Conservation (phyloP, 2,329 filamentous ascomycete genomes). For the Exophiala aquamarina region DNA sequence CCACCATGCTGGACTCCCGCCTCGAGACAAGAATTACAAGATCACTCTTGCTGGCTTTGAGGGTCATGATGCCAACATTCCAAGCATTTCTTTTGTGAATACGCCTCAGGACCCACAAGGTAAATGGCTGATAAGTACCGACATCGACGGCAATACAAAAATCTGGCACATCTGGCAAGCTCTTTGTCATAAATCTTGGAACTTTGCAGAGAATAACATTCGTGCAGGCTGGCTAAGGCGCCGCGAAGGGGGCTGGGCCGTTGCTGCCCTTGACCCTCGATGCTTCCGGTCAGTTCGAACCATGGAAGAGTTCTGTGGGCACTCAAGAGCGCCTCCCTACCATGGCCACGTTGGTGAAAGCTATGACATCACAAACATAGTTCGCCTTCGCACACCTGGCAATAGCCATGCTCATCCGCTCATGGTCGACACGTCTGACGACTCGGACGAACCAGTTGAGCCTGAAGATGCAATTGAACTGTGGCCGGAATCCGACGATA, state of each 20-base stretch:
- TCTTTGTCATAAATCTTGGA: slow-evolving; percentile 32
- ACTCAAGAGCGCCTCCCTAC: slow-evolving; percentile 22
- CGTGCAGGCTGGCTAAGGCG: slow-evolving; percentile 9
- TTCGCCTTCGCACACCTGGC: slow-evolving; percentile 24
- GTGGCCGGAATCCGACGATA: slow-evolving; percentile 16
- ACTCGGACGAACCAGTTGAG: slow-evolving; percentile 16
- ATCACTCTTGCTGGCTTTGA: slow-evolving; percentile 38
- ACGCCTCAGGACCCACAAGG: slow-evolving; percentile 55
- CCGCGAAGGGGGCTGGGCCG: slow-evolving; percentile 44
- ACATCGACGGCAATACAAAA: slow-evolving; percentile 52
- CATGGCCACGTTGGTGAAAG: slow-evolving; percentile 22
- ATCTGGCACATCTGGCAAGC: slow-evolving; percentile 51
- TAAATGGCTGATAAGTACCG: slow-evolving; percentile 57
- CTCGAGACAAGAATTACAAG: slow-evolving; percentile 42
- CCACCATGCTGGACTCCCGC: slow-evolving; percentile 7
- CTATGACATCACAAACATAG: slow-evolving; percentile 26
- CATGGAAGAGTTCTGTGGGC: slow-evolving; percentile 42
- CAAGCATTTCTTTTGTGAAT: slow-evolving; percentile 59
- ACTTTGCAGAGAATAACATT: slow-evolving; percentile 20
- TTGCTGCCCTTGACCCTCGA: slow-evolving; percentile 46
- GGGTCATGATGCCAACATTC: slow-evolving; percentile 53
- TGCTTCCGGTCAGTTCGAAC: slow-evolving; percentile 38
- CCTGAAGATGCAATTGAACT: slow-evolving; percentile 22
- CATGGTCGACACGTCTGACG: slow-evolving; percentile 5
- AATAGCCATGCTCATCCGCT: slow-evolving; percentile 24